Evolutionary conservation across 2,329 filamentous ascomycete genomes (phyloP).

Genomic region (Pseudogymnoascus sp.): DNA sequence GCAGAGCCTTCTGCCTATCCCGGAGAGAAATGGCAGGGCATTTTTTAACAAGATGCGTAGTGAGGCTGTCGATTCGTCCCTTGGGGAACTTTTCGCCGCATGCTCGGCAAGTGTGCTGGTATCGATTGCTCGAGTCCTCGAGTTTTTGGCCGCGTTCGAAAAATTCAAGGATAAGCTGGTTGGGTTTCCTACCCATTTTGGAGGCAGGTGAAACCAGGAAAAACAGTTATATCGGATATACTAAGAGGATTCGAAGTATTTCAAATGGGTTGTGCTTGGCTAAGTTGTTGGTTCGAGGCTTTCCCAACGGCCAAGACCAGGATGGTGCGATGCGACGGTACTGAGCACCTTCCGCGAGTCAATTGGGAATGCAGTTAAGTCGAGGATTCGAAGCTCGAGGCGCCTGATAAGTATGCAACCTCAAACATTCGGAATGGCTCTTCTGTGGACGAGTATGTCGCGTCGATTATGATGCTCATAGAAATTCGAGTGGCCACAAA

Average conservation of each 20-base stretch:
- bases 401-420: not conserved
- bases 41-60: slow-evolving; percentile 76
- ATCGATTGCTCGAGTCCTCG: slow-evolving; percentile 83
- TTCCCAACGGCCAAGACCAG: not conserved
- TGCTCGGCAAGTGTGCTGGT: slow-evolving; percentile 82
- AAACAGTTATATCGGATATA: not conserved
- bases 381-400: not conserved
- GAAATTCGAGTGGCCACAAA: slow-evolving; percentile 11
- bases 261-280: not conserved
- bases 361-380: not conserved
- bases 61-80: slow-evolving; percentile 77
- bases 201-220: not conserved
- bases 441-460: not conserved
- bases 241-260: not conserved
- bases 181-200: slow-evolving; percentile 74
- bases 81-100: slow-evolving; percentile 88
- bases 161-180: slow-evolving; percentile 78
- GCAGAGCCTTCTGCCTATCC: slow-evolving; percentile 68
- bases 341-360: not conserved
- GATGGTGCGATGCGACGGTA: not conserved
- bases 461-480: not conserved
- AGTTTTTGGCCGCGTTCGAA: slow-evolving; percentile 84
- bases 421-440: not conserved
- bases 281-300: not conserved
- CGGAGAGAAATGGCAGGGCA: slow-evolving; percentile 71